These are phyloP conservation scores for Phytophthora niederhauseri DNA, from an alignment of 352 stramenopile species.

Conservation along the genomic window DNA sequence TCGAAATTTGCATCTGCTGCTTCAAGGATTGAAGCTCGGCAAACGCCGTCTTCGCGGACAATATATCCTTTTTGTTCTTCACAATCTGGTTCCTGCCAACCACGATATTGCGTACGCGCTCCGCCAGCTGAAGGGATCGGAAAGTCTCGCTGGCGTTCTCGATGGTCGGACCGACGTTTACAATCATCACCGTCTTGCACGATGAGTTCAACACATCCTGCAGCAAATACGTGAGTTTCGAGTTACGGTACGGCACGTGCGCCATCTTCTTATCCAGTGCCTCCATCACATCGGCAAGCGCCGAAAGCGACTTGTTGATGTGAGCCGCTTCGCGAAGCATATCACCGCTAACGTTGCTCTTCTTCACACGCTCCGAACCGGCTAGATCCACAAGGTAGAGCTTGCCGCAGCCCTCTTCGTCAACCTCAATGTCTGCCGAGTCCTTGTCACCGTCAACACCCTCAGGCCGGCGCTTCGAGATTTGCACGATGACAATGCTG, in stretches of 20 bases:
- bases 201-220: slow-evolving; percentile 92
- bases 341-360: slow-evolving; percentile 88
- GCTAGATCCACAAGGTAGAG: slow-evolving; percentile 94
- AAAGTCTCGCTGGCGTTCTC: slow-evolving; percentile 87
- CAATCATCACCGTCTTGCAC: slow-evolving; percentile 96
- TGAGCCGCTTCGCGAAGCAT: slow-evolving; percentile 81
- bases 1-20: slow-evolving; percentile 89
- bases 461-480: slow-evolving; percentile 58
- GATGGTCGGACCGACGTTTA: slow-evolving; percentile 88
- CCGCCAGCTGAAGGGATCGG: slow-evolving; percentile 88
- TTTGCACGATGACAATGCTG: slow-evolving; percentile 92
- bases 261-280: slow-evolving; percentile 90
- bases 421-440: slow-evolving; percentile 28
- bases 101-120: slow-evolving; percentile 81
- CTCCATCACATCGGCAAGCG: slow-evolving; percentile 94
- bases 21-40: slow-evolving; percentile 95
- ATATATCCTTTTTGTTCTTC: slow-evolving; percentile 86
- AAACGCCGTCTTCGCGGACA: slow-evolving; percentile 94
- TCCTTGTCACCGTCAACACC: slow-evolving; percentile 36
- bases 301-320: slow-evolving; percentile 92
- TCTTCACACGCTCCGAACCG: slow-evolving; percentile 92
- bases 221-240: slow-evolving; percentile 98
- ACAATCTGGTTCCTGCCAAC: slow-evolving; percentile 81
- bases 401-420: slow-evolving; percentile 81
- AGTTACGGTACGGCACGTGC: slow-evolving; percentile 98